These are phyloP conservation scores for Globisporangium rhizosaccharum DNA, from an alignment of 352 stramenopile species.

Conservation along the genomic window DNA sequence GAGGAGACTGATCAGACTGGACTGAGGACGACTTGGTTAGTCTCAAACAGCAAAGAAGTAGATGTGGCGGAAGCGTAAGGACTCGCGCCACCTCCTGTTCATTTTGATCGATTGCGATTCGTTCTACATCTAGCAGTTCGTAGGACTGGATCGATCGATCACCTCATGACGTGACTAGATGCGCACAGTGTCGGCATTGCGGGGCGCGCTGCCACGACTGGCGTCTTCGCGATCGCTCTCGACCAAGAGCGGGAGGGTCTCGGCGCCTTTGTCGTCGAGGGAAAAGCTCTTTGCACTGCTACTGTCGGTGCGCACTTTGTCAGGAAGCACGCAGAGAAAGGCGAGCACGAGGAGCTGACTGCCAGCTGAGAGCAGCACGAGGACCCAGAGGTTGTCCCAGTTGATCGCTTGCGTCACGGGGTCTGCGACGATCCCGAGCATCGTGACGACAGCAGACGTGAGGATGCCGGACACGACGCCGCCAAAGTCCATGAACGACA, in stretches of 20 bases:
- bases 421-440: conserved; percentile 56
- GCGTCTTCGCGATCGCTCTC: conserved; percentile 15
- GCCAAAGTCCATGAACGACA: conserved; percentile 86
- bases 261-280: conserved; percentile 15
- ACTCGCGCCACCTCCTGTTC: too few relatives aligned
- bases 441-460: conserved; percentile 44
- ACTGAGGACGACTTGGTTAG: too few relatives aligned
- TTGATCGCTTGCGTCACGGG: conserved; percentile 45
- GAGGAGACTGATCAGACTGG: too few relatives aligned
- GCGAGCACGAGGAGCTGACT: conserved; percentile 63
- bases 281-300: conserved; percentile 5
- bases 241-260: conserved; percentile 43
- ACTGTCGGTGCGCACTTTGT: conserved; percentile 38
- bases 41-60: too few relatives aligned
- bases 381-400: conserved; percentile 54
- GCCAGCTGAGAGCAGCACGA: conserved; percentile 50
- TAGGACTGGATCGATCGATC: not conserved
- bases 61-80: too few relatives aligned
- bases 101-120: too few relatives aligned
- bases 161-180: conserved; percentile 11
- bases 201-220: not conserved
- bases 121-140: not conserved
- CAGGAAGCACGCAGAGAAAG: conserved; percentile 64
- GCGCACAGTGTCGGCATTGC: conserved; percentile 11
- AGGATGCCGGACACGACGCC: conserved; percentile 65